Evolutionary conservation across 2,329 filamentous ascomycete genomes (phyloP), one percentile per base, ranked within the genome.

Genomic region (Fusarium falciforme): DNA sequence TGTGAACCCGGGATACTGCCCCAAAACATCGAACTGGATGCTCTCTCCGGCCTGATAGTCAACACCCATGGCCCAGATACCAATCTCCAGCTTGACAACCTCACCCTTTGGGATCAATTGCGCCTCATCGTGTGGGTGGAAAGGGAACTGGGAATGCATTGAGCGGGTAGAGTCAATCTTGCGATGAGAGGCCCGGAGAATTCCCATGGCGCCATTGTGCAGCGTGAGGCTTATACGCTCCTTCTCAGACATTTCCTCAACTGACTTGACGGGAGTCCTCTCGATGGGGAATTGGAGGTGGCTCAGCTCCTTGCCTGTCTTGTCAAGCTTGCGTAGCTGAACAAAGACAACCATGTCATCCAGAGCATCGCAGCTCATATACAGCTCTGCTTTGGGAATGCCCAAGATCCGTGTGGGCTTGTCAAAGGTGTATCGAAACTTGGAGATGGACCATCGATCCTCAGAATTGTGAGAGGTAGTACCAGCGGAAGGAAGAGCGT

Each of bases 291-390:
- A 58, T 6, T 40, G 55, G 4, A 58, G 17, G 22, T 58, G 54
- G 22, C 54, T 58, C 3, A 58, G 35, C 22, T 58, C 54, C 8
- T 58, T 58, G 8, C 33, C 54, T 1, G 9, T 9, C 22, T 40
- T 58, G 35, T 58, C 55, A 14, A 58, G 55, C 55, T 58, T 58
- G 1, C 55, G 55, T 6, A 58, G 25, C 10, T 58, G 55, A 3
- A 58, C 33, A 14, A 58, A 58, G 4, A 58, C 33, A 4, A 58
- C 35, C 55, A 58, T 16, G 22, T 58, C 55, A n/a, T 58, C 55
- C 16, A 66, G 35, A 6, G 66, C 74, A 11, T 73, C 66, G 1
- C 74, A 72, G 20, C 71, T 74, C 71, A 74, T 72, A 25, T 74
- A 74, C 0, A 74, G 49, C 8, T 74, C 71, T 6, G 61, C 68